Evolutionary conservation across 306 rosid genomes (phyloP).

Genomic region (barrel medic (Medicago truncatula)): DNA sequence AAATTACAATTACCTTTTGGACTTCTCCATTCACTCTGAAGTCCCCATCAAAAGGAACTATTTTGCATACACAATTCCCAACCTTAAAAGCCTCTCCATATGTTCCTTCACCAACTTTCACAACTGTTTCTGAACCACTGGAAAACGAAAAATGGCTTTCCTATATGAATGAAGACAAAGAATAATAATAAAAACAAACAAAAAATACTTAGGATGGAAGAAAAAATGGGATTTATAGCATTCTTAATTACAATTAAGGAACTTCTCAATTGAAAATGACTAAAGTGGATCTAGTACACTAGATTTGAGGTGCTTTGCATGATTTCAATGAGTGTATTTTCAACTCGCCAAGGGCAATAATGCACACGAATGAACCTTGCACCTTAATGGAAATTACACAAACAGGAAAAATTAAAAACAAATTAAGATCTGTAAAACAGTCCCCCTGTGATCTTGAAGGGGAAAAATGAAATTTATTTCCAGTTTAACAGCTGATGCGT

Average conservation of each 20-base stretch:
- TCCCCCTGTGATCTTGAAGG: slow-evolving; percentile 8
- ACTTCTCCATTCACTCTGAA: slow-evolving; percentile 82
- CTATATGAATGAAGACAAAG: slow-evolving; percentile 40
- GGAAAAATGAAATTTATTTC: not conserved
- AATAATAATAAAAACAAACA: slow-evolving; percentile 24
- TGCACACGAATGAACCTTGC: slow-evolving; percentile 1
- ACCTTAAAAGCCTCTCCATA: slow-evolving; percentile 92
- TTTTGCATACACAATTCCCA: slow-evolving; percentile 80
- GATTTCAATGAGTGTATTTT: slow-evolving; percentile 15
- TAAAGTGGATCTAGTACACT: slow-evolving; percentile 7
- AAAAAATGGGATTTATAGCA: slow-evolving; percentile 13
- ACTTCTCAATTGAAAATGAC: slow-evolving; percentile 19
- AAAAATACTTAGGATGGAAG: slow-evolving; percentile 3
- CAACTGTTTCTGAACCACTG: slow-evolving; percentile 65
- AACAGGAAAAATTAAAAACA: slow-evolving; percentile 15
- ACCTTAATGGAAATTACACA: slow-evolving; percentile 6
- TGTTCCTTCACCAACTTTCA: slow-evolving; percentile 94
- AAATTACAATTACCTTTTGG: slow-evolving; percentile 71
- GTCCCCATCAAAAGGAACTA: slow-evolving; percentile 93
- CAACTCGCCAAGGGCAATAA: not conserved
- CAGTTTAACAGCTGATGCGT: slow-evolving; percentile 9
- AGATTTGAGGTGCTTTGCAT: slow-evolving; percentile 10
- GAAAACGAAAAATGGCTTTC: slow-evolving; percentile 37
- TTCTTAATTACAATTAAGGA: slow-evolving; percentile 11
- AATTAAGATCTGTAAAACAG: not conserved